Conservation (phyloP, 2,329 filamentous ascomycete species). For the Colletotrichum australisinense region DNA sequence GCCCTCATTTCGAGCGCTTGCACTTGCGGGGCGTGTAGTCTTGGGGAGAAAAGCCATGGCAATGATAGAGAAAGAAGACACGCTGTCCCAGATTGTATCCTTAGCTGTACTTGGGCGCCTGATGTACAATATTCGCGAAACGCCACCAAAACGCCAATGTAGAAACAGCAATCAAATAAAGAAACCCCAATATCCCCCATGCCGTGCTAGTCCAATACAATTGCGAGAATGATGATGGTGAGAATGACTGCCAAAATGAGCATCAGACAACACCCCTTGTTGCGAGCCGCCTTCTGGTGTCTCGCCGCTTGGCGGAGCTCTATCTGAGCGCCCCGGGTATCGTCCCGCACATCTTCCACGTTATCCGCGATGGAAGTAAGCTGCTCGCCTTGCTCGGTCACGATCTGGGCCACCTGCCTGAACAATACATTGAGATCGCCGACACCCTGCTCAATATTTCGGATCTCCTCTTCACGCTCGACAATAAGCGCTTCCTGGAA, state of each 20-base stretch:
- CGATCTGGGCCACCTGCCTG: constrained; percentile 97
- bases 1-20: neutral
- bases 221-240: constrained; percentile 88
- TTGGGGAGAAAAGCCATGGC: neutral
- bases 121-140: constrained; percentile 33
- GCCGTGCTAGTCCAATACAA: constrained; percentile 73
- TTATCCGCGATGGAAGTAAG: constrained; percentile 90
- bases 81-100: neutral
- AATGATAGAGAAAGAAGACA: neutral
- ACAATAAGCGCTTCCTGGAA: constrained; percentile 97
- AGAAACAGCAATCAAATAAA: constrained; percentile 11
- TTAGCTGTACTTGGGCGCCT: constrained; percentile 5
- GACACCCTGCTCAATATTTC: constrained; percentile 96
- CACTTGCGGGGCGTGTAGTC: neutral
- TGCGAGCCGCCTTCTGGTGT: constrained; percentile 95
- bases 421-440: constrained; percentile 97
- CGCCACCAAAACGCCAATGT: constrained; percentile 27
- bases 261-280: constrained; percentile 92
- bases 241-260: constrained; percentile 90
- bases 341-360: constrained; percentile 82
- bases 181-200: neutral
- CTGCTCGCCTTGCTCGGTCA: constrained; percentile 91
- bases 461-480: constrained; percentile 96
- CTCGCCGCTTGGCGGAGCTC: constrained; percentile 88
- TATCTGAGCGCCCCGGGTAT: constrained; percentile 86